Evolutionary conservation across 208 protist genomes (phyloP).

Genomic region (Angomonas ambiguus): DNA sequence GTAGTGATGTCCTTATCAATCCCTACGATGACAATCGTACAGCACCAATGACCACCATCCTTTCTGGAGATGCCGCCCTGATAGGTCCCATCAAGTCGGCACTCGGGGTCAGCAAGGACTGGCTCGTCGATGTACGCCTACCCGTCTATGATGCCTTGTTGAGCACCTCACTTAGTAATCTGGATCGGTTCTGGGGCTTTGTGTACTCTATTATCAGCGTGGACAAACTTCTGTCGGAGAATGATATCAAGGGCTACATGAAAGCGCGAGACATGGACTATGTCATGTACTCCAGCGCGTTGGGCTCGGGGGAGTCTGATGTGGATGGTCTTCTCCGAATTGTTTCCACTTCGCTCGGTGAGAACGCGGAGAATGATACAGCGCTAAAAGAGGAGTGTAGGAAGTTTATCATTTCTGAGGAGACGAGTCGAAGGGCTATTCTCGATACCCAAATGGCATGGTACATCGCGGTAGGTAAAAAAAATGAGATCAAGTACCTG

Average conservation of each 20-base stretch:
- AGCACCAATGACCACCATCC: constrained; percentile 20
- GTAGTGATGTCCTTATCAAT: constrained; percentile 20
- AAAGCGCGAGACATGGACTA: constrained; percentile 32
- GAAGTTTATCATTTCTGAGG: neutral
- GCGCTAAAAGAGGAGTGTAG: neutral
- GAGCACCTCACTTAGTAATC: neutral
- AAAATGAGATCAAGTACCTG: constrained; percentile 9
- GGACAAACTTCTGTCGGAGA: constrained; percentile 21
- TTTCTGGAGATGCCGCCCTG: constrained; percentile 15
- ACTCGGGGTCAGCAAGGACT: constrained; percentile 12
- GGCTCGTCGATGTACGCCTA: constrained; percentile 33
- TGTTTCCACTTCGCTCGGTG: constrained; percentile 15
- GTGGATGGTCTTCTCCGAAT: constrained; percentile 1
- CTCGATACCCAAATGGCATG: constrained; percentile 7
- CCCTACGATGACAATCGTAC: constrained; percentile 5
- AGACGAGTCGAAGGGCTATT: neutral
- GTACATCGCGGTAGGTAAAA: constrained; percentile 22
- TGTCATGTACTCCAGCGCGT: constrained; percentile 34
- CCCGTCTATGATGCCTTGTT: constrained; percentile 32
- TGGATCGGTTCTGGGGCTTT: constrained; percentile 75
- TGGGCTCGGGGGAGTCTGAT: neutral
- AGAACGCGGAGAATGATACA: neutral
- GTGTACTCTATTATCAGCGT: constrained; percentile 33
- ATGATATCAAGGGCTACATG: constrained; percentile 16
- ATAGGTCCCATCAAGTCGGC: constrained; percentile 24